Evolutionary conservation across 1,284 basidiomycete species (phyloP).

Genomic region (Ustilago esculenta): DNA sequence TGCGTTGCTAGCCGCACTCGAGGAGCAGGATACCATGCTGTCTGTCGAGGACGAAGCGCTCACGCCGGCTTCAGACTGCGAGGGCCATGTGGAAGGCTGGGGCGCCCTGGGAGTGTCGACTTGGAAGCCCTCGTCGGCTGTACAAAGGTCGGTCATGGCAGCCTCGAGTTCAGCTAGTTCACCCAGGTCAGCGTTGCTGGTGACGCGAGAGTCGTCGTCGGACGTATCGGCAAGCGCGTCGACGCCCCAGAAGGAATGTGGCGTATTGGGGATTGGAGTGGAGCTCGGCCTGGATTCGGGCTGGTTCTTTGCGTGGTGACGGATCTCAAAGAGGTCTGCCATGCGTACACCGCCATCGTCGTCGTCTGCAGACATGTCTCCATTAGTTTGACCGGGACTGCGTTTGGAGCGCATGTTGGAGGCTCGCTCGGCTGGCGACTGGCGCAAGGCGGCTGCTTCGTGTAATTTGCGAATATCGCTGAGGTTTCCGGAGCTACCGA

Average conservation of each 20-base stretch:
- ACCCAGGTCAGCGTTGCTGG: conserved; percentile 41
- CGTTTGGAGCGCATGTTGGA: conserved; percentile 15
- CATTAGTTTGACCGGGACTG: conserved; percentile 1
- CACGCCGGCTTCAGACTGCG: conserved; percentile 13
- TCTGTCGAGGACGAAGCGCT: conserved; percentile 26
- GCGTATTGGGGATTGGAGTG: background rate
- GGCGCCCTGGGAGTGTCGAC: conserved; percentile 22
- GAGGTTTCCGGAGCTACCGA: conserved; percentile 51
- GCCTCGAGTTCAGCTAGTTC: conserved; percentile 44
- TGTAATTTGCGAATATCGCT: conserved; percentile 53
- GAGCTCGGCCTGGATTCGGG: background rate
- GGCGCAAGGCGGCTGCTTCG: conserved; percentile 35
- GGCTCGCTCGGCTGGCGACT: conserved; percentile 28
- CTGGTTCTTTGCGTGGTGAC: conserved; percentile 6
- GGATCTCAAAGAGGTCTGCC: conserved; percentile 39
- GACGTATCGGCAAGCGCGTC: conserved; percentile 29
- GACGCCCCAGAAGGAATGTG: conserved; percentile 11
- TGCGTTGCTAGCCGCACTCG: conserved; percentile 1
- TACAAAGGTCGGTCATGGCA: conserved; percentile 34
- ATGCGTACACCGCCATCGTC: conserved; percentile 20
- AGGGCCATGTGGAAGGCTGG: conserved; percentile 23
- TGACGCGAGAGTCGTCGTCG: conserved; percentile 47
- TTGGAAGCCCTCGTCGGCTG: conserved; percentile 22
- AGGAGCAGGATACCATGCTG: conserved; percentile 13
- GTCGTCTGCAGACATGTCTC: background rate